phyloP scores from a whole-genome alignment of 148 eudicot species.

The Silene conica region DNA sequence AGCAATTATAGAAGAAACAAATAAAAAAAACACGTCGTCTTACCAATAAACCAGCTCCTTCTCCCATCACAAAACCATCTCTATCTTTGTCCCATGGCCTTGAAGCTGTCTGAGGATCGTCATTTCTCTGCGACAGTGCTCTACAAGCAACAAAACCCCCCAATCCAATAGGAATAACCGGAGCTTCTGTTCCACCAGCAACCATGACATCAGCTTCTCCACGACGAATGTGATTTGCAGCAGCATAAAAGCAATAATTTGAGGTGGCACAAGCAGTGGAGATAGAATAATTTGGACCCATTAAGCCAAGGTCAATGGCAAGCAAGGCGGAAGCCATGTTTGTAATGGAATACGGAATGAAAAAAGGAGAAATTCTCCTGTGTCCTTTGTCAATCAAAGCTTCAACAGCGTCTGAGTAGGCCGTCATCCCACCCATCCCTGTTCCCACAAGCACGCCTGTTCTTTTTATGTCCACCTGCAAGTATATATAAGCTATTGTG shows the following conservation, averaged over 20 bases:
- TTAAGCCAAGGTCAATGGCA: constrained; percentile 87
- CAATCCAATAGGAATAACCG: constrained; percentile 81
- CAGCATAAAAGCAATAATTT: constrained; percentile 83
- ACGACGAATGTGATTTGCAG: constrained; percentile 92
- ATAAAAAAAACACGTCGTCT: constrained; percentile 5
- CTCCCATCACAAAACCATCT: constrained; percentile 98
- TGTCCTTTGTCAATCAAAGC: constrained; percentile 78
- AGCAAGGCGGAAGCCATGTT: constrained; percentile 95
- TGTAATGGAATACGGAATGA: constrained; percentile 86
- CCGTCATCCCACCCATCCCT: constrained; percentile 91
- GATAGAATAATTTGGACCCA: constrained; percentile 96
- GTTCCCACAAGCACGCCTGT: constrained; percentile 94
- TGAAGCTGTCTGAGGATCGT: constrained; percentile 88
- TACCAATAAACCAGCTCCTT: constrained; percentile 94
- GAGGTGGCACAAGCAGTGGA: constrained; percentile 98
- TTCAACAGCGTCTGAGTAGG: constrained; percentile 77
- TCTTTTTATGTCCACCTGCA: constrained; percentile 76
- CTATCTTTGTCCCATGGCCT: constrained; percentile 95
- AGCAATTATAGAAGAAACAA: not conserved
- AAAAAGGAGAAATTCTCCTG: constrained; percentile 85
- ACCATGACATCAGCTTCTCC: constrained; percentile 95
- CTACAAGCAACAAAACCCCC: constrained; percentile 97
- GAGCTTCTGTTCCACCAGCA: constrained; percentile 97
- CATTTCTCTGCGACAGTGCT: constrained; percentile 91
- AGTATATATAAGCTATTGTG: not conserved